phyloP scores from a whole-genome alignment of 2,329 filamentous ascomycete genomes.

The Ceratocystis harringtonii region DNA sequence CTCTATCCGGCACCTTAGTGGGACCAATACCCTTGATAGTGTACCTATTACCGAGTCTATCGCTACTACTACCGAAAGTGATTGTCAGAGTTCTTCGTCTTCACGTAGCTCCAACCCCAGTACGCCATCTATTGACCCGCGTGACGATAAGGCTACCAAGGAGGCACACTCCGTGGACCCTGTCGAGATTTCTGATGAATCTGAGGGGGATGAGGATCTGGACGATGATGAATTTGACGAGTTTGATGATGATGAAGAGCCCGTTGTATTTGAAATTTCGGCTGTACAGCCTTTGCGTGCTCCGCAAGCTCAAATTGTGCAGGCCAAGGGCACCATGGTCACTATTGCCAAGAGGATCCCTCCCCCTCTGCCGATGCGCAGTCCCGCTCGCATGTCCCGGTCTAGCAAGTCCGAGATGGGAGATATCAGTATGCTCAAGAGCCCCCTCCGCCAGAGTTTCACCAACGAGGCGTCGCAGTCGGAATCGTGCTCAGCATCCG shows the following conservation, averaged over 20 bases:
- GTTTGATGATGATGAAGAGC: constrained; percentile 43
- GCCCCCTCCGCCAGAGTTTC: constrained; percentile 38
- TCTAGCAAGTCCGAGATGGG: constrained; percentile 42
- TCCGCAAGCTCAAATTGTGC: constrained; percentile 48
- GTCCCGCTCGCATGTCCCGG: constrained; percentile 48
- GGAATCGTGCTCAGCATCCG: not conserved
- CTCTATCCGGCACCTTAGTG: constrained; percentile 33
- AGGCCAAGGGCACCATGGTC: constrained; percentile 63
- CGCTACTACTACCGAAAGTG: constrained; percentile 15
- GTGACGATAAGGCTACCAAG: constrained; percentile 12
- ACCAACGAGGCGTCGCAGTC: constrained; percentile 9
- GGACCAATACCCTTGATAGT: constrained; percentile 26
- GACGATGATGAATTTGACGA: constrained; percentile 35
- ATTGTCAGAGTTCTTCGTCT: constrained; percentile 15
- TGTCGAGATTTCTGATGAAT: not conserved
- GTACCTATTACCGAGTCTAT: constrained; percentile 17
- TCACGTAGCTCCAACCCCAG: constrained; percentile 15
- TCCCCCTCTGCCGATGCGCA: constrained; percentile 63
- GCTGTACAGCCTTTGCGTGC: constrained; percentile 39
- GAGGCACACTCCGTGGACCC: not conserved
- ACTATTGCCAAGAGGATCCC: constrained; percentile 69
- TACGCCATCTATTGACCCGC: constrained; percentile 13
- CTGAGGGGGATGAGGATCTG: constrained; percentile 21
- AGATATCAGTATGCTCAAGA: constrained; percentile 38
- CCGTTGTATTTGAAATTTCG: constrained; percentile 49